Conservation (phyloP, 1,139 yeast genomes). For the Candida dubliniensis region DNA sequence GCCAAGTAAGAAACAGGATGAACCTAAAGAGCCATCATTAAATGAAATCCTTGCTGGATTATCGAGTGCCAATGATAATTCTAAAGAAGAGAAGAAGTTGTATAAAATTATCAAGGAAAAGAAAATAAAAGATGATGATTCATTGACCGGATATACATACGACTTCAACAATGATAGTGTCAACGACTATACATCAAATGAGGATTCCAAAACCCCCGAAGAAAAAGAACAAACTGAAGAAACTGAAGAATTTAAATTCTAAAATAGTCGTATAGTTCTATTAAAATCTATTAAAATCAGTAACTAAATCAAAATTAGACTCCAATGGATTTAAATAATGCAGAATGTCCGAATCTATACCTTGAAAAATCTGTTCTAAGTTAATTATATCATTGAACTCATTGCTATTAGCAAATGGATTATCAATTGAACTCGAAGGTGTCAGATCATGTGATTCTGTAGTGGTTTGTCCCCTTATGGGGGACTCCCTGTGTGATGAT, state of each 20-base stretch:
- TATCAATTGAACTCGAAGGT: not conserved
- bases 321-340: slow-evolving; percentile 31
- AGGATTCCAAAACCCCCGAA: not conserved
- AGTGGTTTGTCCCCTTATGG: not conserved
- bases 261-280: slow-evolving; percentile 2
- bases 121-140: slow-evolving; percentile 2
- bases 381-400: not conserved
- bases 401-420: not conserved
- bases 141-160: slow-evolving; percentile 7
- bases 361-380: slow-evolving; percentile 31
- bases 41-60: slow-evolving; percentile 4
- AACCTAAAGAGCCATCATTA: slow-evolving; percentile 1
- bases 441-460: not conserved
- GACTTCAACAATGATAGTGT: not conserved
- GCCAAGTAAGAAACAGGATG: too few relatives aligned
- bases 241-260: slow-evolving; percentile 16
- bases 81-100: slow-evolving; percentile 5
- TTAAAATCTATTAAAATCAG: slow-evolving; percentile 2
- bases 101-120: slow-evolving; percentile 14
- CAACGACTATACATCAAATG: not conserved
- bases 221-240: slow-evolving; percentile 1
- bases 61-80: not conserved
- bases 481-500: slow-evolving; percentile 15
- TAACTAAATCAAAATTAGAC: slow-evolving; percentile 20
- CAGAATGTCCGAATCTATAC: slow-evolving; percentile 31